Conservation (phyloP, 331 rosid species). For the Arachis monticola region DNA sequence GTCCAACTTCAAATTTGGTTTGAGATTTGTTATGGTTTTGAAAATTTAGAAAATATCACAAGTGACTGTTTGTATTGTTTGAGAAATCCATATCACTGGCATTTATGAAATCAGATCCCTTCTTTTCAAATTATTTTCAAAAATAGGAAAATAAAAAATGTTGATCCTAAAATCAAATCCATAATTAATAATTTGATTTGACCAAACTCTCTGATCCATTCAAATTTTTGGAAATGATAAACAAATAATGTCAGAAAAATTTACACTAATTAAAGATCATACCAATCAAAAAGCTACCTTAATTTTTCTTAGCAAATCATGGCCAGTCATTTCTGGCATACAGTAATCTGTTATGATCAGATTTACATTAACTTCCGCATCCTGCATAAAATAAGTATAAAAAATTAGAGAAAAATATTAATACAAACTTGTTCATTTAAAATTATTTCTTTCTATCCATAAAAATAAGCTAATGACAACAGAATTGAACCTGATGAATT, state of each 20-base stretch:
- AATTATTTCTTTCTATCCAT: not conserved
- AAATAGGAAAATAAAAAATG: not conserved
- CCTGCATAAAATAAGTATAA: slow-evolving; percentile 42
- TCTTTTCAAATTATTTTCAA: slow-evolving; percentile 31
- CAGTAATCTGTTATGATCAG: slow-evolving; percentile 91
- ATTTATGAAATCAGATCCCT: slow-evolving; percentile 15
- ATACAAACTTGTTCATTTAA: slow-evolving; percentile 8
- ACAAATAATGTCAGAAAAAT: not conserved
- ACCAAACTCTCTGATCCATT: slow-evolving; percentile 7
- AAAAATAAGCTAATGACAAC: not conserved
- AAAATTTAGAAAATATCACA: slow-evolving; percentile 13
- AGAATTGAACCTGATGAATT: slow-evolving; percentile 53
- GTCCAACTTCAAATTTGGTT: slow-evolving; percentile 10
- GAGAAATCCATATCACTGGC: slow-evolving; percentile 7
- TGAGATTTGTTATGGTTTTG: slow-evolving; percentile 3
- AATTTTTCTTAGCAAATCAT: slow-evolving; percentile 85
- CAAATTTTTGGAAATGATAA: slow-evolving; percentile 12
- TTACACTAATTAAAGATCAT: slow-evolving; percentile 3
- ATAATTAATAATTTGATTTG: slow-evolving; percentile 13
- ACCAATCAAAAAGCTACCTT: slow-evolving; percentile 52
- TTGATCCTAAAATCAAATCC: not conserved
- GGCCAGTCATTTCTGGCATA: slow-evolving; percentile 97
- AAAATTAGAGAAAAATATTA: slow-evolving; percentile 25
- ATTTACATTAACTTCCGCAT: slow-evolving; percentile 71
- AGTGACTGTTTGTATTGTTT: not conserved